phyloP scores from a whole-genome alignment of 2,329 filamentous ascomycete genomes.

The Claviceps quebecensis region DNA sequence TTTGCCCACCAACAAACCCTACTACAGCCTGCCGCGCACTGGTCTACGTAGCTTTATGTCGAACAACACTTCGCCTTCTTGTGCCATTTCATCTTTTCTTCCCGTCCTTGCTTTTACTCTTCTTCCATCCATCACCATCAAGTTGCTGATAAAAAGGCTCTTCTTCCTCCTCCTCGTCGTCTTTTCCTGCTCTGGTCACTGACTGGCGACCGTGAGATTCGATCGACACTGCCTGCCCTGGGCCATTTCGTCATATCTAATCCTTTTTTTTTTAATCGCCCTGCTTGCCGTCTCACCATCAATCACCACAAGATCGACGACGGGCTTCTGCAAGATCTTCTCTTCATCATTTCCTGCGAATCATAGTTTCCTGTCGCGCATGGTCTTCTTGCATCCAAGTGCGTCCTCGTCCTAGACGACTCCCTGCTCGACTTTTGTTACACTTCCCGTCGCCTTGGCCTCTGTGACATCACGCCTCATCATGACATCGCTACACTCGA shows the following conservation, averaged over 20 bases:
- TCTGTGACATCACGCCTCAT: constrained; percentile 1
- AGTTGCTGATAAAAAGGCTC: not conserved
- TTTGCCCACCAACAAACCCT: not conserved
- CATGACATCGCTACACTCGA: constrained; percentile 3
- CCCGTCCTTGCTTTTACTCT: not conserved
- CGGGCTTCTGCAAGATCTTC: not conserved
- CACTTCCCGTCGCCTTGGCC: constrained; percentile 5
- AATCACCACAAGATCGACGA: constrained; percentile 10
- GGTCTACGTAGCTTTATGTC: not conserved
- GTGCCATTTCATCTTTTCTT: constrained; percentile 1
- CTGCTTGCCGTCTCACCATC: constrained; percentile 1
- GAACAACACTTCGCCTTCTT: constrained; percentile 4
- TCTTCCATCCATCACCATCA: constrained; percentile 2
- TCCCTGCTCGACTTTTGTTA: constrained; percentile 16
- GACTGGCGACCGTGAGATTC: not conserved
- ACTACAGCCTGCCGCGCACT: not conserved
- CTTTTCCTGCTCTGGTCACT: not conserved
- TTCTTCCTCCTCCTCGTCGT: not conserved
- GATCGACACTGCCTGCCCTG: not conserved
- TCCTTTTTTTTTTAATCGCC: constrained; percentile 6
- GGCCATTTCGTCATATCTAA: not conserved
- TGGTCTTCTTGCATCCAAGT: constrained; percentile 15
- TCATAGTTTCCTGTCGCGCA: constrained; percentile 10
- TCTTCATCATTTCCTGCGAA: constrained; percentile 5
- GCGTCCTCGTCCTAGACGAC: constrained; percentile 13